Conservation (phyloP, 208 protist genomes). For the Leishmania turanica region DNA sequence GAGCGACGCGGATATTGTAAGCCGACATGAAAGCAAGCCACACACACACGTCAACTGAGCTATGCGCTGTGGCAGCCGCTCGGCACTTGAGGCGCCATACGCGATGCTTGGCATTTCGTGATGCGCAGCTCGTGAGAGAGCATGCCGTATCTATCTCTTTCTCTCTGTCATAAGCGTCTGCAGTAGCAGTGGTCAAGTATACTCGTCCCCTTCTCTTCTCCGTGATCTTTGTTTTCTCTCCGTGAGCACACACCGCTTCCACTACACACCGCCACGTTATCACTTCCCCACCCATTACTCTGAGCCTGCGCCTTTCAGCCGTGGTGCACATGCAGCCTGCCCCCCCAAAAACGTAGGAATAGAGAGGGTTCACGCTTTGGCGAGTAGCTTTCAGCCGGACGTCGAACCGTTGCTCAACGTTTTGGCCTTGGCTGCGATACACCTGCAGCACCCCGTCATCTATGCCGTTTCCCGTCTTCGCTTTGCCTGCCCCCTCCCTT, state of each 20-base stretch:
- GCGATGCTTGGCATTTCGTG: not conserved
- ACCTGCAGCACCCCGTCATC: not conserved
- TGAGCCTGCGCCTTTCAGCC: not conserved
- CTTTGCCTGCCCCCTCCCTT: not conserved
- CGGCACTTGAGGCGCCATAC: not conserved
- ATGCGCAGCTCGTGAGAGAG: not conserved
- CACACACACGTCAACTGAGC: not conserved
- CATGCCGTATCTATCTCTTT: not conserved
- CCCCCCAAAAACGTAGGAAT: too few species aligned
- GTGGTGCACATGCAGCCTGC: not conserved
- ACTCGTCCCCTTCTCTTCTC: too few species aligned
- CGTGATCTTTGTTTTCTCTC: not conserved
- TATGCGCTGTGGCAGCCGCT: not conserved
- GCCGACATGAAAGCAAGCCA: not conserved
- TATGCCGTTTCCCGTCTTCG: not conserved
- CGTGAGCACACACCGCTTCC: not conserved
- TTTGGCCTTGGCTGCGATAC: not conserved
- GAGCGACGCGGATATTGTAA: not conserved
- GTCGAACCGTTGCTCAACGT: not conserved
- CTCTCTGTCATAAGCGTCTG: not conserved
- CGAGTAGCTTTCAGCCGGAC: not conserved
- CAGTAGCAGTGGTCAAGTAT: too few species aligned
- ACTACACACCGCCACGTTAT: not conserved
- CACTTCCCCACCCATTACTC: not conserved
- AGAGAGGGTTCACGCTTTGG: not conserved